Evolutionary conservation across 768 basidiomycete genomes (phyloP), one percentile per base, ranked within the genome.

Genomic region (Suillus discolor): DNA sequence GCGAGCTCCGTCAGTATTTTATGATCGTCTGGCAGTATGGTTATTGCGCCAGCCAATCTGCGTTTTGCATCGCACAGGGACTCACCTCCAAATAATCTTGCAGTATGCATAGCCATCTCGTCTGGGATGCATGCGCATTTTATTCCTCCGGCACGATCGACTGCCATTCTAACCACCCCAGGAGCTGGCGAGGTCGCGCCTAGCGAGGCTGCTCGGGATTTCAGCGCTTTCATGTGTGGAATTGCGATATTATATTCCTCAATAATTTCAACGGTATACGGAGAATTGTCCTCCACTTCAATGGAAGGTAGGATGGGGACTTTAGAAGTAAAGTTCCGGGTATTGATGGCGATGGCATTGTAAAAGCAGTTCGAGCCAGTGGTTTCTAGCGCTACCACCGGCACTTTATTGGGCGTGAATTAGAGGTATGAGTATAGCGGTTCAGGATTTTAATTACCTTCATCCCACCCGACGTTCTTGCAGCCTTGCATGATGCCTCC

Each of bases 301-400:
- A 72, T 15, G 20, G 60, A 61, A 75, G 81, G 45, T 68, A 69
- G 57, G 71, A 71, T 61, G 20, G 79, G 77, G 62, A 73, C 78
- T 47, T 76, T 71, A 3, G 72, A 77, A n/a, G 70, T 71, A 63
- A 77, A 77, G 0, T 69, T 71, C 38, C 69, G 68, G 0, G 78
- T 74, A 69, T 89, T 93, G 57, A 89, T 78, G n/a, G 84, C 81
- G 68, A 88, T 80, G 31, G 90, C 88, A 67, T 88, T 84, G 73
- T 90, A 89, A 76, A 93, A 92, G 71, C 88, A 91, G 71, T 90
- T 84, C 2, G 88, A 85, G 0, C 92, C 92, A 59, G 83, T 83
- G 1, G 92, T 92, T 75, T 90, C 92, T 12, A 93, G 71, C 4
- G 86, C 82, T 18, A 92, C 76, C 62, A 94, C 74, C 0, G 88